Evolutionary conservation across 169 alveolate species (phyloP).

Genomic region (Cryptosporidium meleagridis): DNA sequence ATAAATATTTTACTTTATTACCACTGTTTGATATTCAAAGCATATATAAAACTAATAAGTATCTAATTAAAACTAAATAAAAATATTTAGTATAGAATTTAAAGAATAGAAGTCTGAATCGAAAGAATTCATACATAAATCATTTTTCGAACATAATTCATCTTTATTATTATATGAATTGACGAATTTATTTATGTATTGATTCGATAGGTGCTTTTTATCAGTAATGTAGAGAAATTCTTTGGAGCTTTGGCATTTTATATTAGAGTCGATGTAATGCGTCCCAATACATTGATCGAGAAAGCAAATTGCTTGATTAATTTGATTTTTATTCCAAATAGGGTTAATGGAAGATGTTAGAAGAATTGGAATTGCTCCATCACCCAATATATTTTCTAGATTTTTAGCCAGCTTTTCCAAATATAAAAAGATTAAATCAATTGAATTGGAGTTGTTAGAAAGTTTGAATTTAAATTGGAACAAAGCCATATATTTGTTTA

Average conservation of each 20-base stretch:
- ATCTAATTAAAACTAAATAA: background rate
- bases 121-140: background rate
- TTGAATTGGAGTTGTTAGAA: background rate
- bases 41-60: background rate
- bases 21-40: background rate
- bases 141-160: background rate
- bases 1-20: background rate
- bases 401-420: slow-evolving; percentile 32
- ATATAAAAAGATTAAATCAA: background rate
- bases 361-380: slow-evolving; percentile 45
- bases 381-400: slow-evolving; percentile 42
- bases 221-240: background rate
- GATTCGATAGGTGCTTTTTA: background rate
- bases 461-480: background rate
- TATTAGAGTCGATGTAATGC: slow-evolving; percentile 6
- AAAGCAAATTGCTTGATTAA: slow-evolving; percentile 28
- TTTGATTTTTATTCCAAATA: background rate
- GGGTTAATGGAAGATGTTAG: background rate
- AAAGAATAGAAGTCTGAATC: background rate
- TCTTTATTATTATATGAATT: background rate
- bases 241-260: slow-evolving; percentile 35
- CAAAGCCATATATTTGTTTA: background rate
- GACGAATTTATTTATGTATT: slow-evolving; percentile 4
- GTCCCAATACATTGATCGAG: slow-evolving; percentile 27
- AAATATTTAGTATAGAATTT: slow-evolving; percentile 5